phyloP scores from a whole-genome alignment of 495 filamentous ascomycete genomes.

The Bryoglossum gracile region DNA sequence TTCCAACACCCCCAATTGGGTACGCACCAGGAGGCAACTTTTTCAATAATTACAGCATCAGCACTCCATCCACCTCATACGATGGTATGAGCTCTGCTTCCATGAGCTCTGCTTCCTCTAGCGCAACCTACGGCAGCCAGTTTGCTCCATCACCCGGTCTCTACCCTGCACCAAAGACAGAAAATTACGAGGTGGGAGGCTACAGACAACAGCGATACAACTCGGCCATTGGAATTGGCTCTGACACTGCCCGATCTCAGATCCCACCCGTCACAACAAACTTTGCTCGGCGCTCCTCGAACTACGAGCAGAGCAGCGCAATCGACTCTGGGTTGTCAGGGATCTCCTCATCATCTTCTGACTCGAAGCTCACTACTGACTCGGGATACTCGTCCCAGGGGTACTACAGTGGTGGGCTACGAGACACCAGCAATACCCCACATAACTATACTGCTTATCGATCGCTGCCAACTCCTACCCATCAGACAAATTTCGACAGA shows the following conservation, averaged over 20 bases:
- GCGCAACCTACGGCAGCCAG: constrained; percentile 5
- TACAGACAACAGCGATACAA: constrained; percentile 18
- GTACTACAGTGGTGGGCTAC: constrained; percentile 6
- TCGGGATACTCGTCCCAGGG: constrained; percentile 22
- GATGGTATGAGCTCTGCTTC: constrained; percentile 1
- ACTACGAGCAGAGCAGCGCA: constrained; percentile 13
- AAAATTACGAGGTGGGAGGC: constrained; percentile 16
- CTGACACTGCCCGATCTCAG: constrained; percentile 12
- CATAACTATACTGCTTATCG: constrained; percentile 13
- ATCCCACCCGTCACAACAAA: constrained; percentile 11
- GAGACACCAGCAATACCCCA: constrained; percentile 12
- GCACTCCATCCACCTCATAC: constrained; percentile 3
- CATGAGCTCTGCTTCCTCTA: too few species aligned
- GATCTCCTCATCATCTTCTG: constrained; percentile 10
- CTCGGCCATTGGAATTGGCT: constrained; percentile 13
- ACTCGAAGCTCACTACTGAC: constrained; percentile 19
- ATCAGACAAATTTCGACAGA: constrained; percentile 12
- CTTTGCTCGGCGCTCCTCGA: constrained; percentile 15
- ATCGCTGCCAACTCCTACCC: constrained; percentile 17
- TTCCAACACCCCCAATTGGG: constrained; percentile 20
- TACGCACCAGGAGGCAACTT: constrained; percentile 9
- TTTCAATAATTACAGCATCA: constrained; percentile 14
- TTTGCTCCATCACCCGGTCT: constrained; percentile 12
- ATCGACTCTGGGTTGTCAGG: constrained; percentile 19
- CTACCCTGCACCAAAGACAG: constrained; percentile 16